Conservation (phyloP, 1,284 basidiomycete species). For the Vanrija sp. region DNA sequence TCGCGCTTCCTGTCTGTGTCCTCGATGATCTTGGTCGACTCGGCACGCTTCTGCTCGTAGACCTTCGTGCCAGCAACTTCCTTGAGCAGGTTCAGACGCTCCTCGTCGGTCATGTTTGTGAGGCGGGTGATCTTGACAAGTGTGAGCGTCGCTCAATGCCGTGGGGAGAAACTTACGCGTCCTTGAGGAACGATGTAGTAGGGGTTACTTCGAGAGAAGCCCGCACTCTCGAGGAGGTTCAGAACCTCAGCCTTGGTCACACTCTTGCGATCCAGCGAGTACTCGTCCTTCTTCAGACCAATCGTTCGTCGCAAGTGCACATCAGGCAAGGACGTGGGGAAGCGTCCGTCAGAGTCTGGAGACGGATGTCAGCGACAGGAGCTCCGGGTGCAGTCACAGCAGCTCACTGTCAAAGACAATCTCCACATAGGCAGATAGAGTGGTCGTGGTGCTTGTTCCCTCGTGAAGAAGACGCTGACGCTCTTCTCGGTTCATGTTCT, state of each 20-base stretch:
- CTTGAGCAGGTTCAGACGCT: conserved; percentile 87
- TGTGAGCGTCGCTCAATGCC: conserved; percentile 2
- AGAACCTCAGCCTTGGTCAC: conserved; percentile 95
- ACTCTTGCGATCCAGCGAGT: conserved; percentile 86
- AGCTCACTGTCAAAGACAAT: conserved; percentile 75
- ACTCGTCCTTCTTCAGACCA: conserved; percentile 98
- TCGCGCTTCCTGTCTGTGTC: conserved; percentile 89
- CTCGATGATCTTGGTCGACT: conserved; percentile 92
- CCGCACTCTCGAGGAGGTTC: conserved; percentile 90
- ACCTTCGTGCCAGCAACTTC: conserved; percentile 98
- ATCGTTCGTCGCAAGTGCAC: conserved; percentile 87
- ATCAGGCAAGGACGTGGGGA: conserved; percentile 80
- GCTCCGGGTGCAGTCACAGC: too few relatives aligned
- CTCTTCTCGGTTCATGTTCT: conserved; percentile 90
- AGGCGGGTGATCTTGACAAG: conserved; percentile 77
- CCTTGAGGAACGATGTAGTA: conserved; percentile 99
- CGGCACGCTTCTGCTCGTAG: conserved; percentile 89
- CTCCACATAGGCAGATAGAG: conserved; percentile 85
- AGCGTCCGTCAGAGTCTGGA: conserved; percentile 66
- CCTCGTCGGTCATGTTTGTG: conserved; percentile 95
- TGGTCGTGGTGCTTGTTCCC: conserved; percentile 80
- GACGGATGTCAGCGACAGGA: neutral
- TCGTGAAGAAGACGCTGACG: conserved; percentile 89
- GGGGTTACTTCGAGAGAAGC: conserved; percentile 94
- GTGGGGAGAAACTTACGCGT: conserved; percentile 59